Conservation (phyloP, 2,329 filamentous ascomycete species). For the Venturia nashicola region DNA sequence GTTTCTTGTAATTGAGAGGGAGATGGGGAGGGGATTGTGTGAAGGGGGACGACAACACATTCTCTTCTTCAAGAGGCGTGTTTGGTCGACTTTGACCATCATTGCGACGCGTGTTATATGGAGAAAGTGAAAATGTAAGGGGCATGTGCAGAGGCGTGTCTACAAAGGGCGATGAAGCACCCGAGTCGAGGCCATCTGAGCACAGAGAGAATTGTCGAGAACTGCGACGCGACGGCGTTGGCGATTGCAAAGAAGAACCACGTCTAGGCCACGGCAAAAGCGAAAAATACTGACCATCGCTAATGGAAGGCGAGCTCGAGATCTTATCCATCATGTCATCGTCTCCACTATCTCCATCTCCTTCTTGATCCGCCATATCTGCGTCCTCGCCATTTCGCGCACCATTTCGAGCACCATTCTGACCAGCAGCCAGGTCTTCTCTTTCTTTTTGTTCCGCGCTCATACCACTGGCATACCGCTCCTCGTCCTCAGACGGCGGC, state of each 20-base stretch:
- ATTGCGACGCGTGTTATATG: not conserved
- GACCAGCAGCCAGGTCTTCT: slow-evolving; percentile 16
- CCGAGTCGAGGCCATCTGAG: slow-evolving; percentile 15
- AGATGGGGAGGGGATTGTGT: slow-evolving; percentile 22
- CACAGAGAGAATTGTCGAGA: not conserved
- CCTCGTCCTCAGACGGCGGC: slow-evolving; percentile 50
- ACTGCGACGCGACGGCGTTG: slow-evolving; percentile 15
- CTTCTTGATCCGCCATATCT: slow-evolving; percentile 51
- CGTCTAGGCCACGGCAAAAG: slow-evolving; percentile 26
- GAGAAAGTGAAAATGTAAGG: slow-evolving; percentile 16
- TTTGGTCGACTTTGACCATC: not conserved
- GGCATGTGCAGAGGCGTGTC: slow-evolving; percentile 32
- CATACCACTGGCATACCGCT: slow-evolving; percentile 15
- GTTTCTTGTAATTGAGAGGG: slow-evolving; percentile 17
- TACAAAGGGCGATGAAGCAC: slow-evolving; percentile 32
- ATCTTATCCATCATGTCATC: slow-evolving; percentile 98
- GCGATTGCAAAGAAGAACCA: slow-evolving; percentile 24
- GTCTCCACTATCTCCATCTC: slow-evolving; percentile 58
- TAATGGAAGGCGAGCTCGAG: slow-evolving; percentile 95
- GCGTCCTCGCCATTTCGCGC: slow-evolving; percentile 32
- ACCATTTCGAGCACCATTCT: slow-evolving; percentile 15
- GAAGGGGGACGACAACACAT: slow-evolving; percentile 16
- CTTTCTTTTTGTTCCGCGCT: not conserved
- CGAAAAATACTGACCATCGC: slow-evolving; percentile 75
- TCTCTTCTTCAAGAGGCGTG: slow-evolving; percentile 6